Conservation (phyloP, 768 basidiomycete species). For the Inosperma sp. region DNA sequence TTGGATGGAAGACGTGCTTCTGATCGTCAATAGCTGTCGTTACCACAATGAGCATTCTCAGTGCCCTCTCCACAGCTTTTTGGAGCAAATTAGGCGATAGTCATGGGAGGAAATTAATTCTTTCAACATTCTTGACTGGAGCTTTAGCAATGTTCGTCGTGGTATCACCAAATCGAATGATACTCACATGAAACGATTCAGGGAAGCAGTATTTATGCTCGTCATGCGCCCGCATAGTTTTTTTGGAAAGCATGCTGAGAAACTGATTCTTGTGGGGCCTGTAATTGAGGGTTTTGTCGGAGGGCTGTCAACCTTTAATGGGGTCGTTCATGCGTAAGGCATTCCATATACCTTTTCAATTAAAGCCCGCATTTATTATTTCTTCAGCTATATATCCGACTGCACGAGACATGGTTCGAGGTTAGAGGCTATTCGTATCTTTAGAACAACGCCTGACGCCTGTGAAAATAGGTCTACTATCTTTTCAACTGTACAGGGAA, state of each 20-base stretch:
- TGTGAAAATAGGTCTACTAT: slow-evolving; percentile 38
- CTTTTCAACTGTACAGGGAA: slow-evolving; percentile 66
- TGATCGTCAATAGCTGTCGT: slow-evolving; percentile 49
- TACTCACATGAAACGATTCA: slow-evolving; percentile 27
- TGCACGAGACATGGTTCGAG: slow-evolving; percentile 50
- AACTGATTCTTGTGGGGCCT: slow-evolving; percentile 72
- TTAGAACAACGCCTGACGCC: not conserved
- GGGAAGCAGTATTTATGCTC: slow-evolving; percentile 76
- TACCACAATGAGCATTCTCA: slow-evolving; percentile 71
- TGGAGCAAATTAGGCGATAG: slow-evolving; percentile 82
- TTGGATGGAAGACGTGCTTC: too few relatives aligned
- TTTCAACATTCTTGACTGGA: slow-evolving; percentile 62
- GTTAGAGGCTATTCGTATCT: slow-evolving; percentile 14
- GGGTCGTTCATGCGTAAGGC: slow-evolving; percentile 65
- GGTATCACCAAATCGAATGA: not conserved
- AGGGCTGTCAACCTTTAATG: slow-evolving; percentile 59
- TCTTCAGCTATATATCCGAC: slow-evolving; percentile 49
- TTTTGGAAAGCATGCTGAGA: slow-evolving; percentile 54
- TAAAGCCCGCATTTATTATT: slow-evolving; percentile 6
- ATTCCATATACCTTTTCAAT: slow-evolving; percentile 15
- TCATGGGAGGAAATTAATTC: slow-evolving; percentile 70
- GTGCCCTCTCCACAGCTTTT: slow-evolving; percentile 78
- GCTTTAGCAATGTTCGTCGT: slow-evolving; percentile 65
- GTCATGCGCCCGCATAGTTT: slow-evolving; percentile 57
- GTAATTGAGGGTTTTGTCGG: slow-evolving; percentile 77